A percentile compares a stretch with the other conserved stretches of the same genome.
These are phyloP conservation scores for Candida lessepsii DNA, from an alignment of 805 yeast genomes.

Conservation along the genomic window DNA sequence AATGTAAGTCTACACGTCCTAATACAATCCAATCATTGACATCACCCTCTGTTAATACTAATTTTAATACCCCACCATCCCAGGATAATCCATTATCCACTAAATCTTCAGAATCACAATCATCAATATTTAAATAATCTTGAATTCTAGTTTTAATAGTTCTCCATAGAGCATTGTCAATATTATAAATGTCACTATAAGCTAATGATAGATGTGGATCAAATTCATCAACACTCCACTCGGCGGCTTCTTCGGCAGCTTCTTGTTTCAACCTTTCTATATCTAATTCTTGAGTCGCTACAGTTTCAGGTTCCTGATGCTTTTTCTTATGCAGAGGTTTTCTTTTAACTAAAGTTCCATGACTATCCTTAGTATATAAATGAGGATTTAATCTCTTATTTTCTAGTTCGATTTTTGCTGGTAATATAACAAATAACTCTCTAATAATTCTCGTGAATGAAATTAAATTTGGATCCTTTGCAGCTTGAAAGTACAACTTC, in stretches of 20 bases:
- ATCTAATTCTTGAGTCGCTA: conserved; percentile 25
- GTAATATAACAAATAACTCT: conserved; percentile 53
- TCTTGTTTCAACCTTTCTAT: conserved; percentile 31
- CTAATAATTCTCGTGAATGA: conserved; percentile 56
- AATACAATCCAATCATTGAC: conserved; percentile 65
- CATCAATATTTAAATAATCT: conserved; percentile 57
- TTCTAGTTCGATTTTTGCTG: conserved; percentile 37
- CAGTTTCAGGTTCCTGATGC: not conserved
- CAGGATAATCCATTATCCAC: conserved; percentile 48
- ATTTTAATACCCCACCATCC: conserved; percentile 66
- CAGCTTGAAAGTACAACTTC: conserved; percentile 51
- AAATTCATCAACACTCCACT: conserved; percentile 57
- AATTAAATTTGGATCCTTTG: conserved; percentile 44
- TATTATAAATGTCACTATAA: conserved; percentile 63
- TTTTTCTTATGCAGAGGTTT: conserved; percentile 23
- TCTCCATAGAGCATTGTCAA: conserved; percentile 63
- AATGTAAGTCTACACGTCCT: conserved; percentile 50
- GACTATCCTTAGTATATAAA: conserved; percentile 32
- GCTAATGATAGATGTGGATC: conserved; percentile 74
- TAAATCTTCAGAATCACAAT: conserved; percentile 36
- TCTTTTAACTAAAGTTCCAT: conserved; percentile 25
- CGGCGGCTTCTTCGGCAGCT: conserved; percentile 48
- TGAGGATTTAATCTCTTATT: conserved; percentile 37
- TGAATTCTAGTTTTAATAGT: conserved; percentile 64
- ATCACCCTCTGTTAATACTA: conserved; percentile 72